phyloP scores from a whole-genome alignment of 192 early-diverging fungal genomes.

The Radiomyces spectabilis region DNA sequence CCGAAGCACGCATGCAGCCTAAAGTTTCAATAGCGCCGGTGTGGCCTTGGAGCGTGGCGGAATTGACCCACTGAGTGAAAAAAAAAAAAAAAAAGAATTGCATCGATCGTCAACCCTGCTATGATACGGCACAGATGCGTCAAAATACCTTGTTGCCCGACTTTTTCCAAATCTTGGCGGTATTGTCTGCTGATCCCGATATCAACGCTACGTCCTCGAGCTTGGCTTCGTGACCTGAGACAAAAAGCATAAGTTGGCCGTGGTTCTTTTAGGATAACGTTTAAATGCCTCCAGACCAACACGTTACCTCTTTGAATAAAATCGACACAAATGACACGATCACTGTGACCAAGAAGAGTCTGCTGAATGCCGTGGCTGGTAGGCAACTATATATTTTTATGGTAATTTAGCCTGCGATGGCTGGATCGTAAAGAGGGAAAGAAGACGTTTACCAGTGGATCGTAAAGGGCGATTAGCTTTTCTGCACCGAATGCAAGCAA shows the following conservation, averaged over 20 bases:
- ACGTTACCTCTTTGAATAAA: slow-evolving; percentile 53
- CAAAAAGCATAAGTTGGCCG: neutral
- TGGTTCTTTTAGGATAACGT: neutral
- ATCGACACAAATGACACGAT: slow-evolving; percentile 67
- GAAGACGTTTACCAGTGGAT: slow-evolving; percentile 62
- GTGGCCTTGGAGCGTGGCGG: slow-evolving; percentile 62
- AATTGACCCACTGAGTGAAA: slow-evolving; percentile 61
- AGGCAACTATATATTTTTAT: too few species aligned
- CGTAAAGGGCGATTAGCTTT: slow-evolving; percentile 61
- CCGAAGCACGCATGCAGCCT: slow-evolving; percentile 42
- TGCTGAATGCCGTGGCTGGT: slow-evolving; percentile 36
- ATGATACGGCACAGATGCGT: too few species aligned
- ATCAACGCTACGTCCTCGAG: slow-evolving; percentile 58
- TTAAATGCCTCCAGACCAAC: too few species aligned
- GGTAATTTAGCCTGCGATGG: too few species aligned
- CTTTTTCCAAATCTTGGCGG: slow-evolving; percentile 67
- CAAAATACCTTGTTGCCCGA: slow-evolving; percentile 16
- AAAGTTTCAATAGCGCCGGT: slow-evolving; percentile 57
- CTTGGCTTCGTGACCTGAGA: slow-evolving; percentile 23
- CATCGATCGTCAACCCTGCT: too few species aligned
- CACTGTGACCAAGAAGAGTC: slow-evolving; percentile 70
- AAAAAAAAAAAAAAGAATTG: too few species aligned
- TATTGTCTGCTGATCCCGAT: slow-evolving; percentile 75
- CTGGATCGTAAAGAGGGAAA: too few species aligned
- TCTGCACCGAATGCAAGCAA: slow-evolving; percentile 69